Percentiles rank a stretch among this genome's conserved stretches.
These are phyloP conservation scores for Hydnomerulius pinastri DNA, from an alignment of 768 basidiomycete species.

Conservation along the genomic window DNA sequence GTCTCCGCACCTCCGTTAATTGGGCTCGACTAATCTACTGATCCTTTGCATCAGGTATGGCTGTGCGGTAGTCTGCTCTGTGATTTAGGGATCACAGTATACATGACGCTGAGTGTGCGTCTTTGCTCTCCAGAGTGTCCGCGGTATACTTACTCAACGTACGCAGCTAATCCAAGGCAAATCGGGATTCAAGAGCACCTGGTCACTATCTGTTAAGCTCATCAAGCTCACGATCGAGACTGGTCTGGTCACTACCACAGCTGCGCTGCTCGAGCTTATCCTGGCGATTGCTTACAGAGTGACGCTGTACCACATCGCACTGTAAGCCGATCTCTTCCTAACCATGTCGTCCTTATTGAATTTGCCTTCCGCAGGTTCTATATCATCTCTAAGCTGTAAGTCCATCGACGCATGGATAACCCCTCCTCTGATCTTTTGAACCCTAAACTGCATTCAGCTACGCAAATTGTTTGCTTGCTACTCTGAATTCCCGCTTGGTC, in stretches of 20 bases:
- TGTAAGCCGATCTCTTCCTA: slow-evolving; percentile 8
- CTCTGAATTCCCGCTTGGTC: slow-evolving; percentile 4
- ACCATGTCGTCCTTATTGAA: too few relatives aligned
- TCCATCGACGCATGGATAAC: too few relatives aligned
- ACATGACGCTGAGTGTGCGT: too few relatives aligned
- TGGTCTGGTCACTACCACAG: slow-evolving; percentile 11
- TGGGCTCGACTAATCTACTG: not conserved
- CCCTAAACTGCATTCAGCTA: too few relatives aligned
- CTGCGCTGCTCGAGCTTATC: slow-evolving; percentile 5
- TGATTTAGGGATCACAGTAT: slow-evolving; percentile 12
- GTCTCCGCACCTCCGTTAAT: not conserved
- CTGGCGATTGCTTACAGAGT: slow-evolving; percentile 7
- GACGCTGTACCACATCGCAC: slow-evolving; percentile 8
- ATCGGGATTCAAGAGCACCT: not conserved
- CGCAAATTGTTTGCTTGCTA: slow-evolving; percentile 14
- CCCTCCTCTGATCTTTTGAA: too few relatives aligned
- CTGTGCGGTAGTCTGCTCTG: slow-evolving; percentile 7
- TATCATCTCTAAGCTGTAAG: too few relatives aligned
- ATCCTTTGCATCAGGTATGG: slow-evolving; percentile 7
- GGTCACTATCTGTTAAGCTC: not conserved
- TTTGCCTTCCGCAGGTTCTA: too few relatives aligned
- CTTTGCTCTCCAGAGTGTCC: too few relatives aligned
- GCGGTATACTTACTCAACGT: too few relatives aligned
- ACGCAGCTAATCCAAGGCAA: slow-evolving; percentile 5
- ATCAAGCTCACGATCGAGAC: slow-evolving; percentile 13